Base-by-base conservation (phyloP, 2,329 filamentous ascomycete species). In the Tolypocladium tundrense region DNA sequence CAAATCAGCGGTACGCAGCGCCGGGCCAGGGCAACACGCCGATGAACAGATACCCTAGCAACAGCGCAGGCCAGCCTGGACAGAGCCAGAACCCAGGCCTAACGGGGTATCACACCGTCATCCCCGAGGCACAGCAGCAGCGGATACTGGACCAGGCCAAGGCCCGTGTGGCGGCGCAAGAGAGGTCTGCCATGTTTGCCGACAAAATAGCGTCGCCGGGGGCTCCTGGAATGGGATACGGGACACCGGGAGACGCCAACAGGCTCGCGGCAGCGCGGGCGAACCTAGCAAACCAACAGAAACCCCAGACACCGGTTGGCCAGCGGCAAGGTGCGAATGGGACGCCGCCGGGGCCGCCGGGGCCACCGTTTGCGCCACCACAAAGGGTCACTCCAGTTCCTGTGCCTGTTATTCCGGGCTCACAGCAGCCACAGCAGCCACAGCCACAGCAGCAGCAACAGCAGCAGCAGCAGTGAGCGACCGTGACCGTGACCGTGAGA, bases 141-240 rank as follows among this genome's bases (percentile, higher is more conserved):
- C 75, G 77, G 57, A 75, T 79, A 53, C 69, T 79, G 65, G 78
- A 81, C 56, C 78, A 81, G 65, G 77, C 79, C 9, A 77, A 78
- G 57, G 78, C 77, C 3, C 69, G 77, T 33, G 73, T 76, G 16
- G 75, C 76, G 19, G 75, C 76, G 0, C 75, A 77, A 55, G 74
- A 77, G 60, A 70, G 74, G 35, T 72, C 72, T 27, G 68, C 69
- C 59, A 72, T 73, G 58, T 75, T 75, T 58, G 70, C 70, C 24
- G 72, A 75, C 53, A 76, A 74, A 64, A 70, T 74, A 64, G 14
- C 83, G 71, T 56, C 90, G 72, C 60, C 79, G 71, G 59, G 77
- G 59, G 62, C 72, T 4, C 62, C 70, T 0, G 72, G 72, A 21
- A 65, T 75, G n/a, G 72, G 72, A 24, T 72, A 74, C 24, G 72